phyloP scores from a whole-genome alignment of 2,329 filamentous ascomycete genomes.

The Aureobasidium musti region DNA sequence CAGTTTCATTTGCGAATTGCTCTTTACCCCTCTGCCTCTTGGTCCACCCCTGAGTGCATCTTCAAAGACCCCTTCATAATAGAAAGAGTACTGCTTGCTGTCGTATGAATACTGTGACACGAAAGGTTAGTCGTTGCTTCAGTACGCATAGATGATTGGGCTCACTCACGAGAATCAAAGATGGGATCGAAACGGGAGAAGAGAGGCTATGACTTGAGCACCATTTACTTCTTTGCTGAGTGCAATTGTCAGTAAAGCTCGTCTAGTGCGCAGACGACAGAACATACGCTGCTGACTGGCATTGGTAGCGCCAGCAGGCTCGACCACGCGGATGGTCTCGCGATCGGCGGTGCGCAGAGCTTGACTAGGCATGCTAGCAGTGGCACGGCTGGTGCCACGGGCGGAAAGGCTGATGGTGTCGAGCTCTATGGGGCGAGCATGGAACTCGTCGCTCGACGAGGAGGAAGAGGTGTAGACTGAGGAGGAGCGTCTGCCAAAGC shows the following conservation, averaged over 20 bases:
- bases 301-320: background rate
- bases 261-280: rapidly evolving
- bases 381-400: background rate
- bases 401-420: background rate
- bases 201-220: no score
- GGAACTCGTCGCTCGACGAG: background rate
- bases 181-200: no score
- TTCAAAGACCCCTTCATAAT: no score
- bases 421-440: background rate
- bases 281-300: background rate
- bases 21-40: no score
- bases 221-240: background rate
- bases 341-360: background rate
- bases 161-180: no score
- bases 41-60: no score
- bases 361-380: background rate
- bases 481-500: background rate
- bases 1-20: no score
- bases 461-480: background rate
- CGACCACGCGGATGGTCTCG: background rate
- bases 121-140: no score
- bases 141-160: no score
- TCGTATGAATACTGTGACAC: no score
- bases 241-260: background rate
- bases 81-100: no score